These are phyloP conservation scores for Penicillium odoratum DNA, from an alignment of 495 filamentous ascomycete genomes.

Conservation along the genomic window DNA sequence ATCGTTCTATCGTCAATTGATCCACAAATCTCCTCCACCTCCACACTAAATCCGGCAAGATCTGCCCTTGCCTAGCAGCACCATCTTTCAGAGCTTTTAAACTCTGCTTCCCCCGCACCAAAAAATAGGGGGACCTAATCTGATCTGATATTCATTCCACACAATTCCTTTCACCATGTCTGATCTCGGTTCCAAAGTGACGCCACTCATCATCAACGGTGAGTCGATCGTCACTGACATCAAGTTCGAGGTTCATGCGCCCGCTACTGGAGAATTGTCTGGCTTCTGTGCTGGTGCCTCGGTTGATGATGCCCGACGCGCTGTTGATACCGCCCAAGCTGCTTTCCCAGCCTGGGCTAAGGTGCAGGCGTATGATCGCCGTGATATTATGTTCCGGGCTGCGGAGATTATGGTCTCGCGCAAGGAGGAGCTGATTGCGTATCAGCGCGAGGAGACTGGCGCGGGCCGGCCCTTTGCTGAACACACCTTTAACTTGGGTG, in stretches of 20 bases:
- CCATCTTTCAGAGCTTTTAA: background rate
- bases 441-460: conserved; percentile 71
- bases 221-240: conserved; percentile 58
- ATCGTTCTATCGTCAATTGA: background rate
- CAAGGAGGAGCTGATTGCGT: conserved; percentile 61
- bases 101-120: background rate
- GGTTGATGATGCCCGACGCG: conserved; percentile 65
- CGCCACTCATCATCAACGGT: conserved; percentile 76
- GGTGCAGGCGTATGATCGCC: conserved; percentile 58
- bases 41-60: conserved; percentile 13
- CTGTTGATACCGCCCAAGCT: conserved; percentile 54
- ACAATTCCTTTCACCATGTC: background rate
- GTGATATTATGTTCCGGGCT: conserved; percentile 70
- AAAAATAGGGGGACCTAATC: background rate
- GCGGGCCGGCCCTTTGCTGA: conserved; percentile 48
- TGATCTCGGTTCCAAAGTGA: conserved; percentile 24
- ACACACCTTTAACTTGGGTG: conserved; percentile 64
- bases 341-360: conserved; percentile 74
- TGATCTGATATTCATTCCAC: background rate
- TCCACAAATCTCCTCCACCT: conserved; percentile 12
- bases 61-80: conserved; percentile 1
- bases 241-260: conserved; percentile 67
- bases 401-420: conserved; percentile 65
- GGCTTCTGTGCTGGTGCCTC: conserved; percentile 63
- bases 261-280: conserved; percentile 59